Conservation (phyloP, 2,329 filamentous ascomycete genomes). For the Claviceps monticola region DNA sequence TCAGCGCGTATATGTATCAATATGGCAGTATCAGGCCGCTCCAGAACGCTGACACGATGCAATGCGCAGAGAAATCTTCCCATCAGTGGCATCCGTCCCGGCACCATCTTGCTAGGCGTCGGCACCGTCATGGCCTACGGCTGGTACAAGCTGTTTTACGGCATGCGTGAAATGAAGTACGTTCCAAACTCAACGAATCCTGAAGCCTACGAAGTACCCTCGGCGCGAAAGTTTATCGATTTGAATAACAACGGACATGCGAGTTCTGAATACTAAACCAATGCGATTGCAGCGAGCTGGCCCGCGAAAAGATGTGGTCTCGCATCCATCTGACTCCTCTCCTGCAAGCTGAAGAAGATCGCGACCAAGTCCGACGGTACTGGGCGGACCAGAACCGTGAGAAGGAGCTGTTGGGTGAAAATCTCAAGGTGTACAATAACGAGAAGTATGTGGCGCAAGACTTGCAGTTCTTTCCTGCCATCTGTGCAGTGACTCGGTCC, state of each 20-base stretch:
- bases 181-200: conserved; percentile 16
- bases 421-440: conserved; percentile 74
- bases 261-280: not conserved
- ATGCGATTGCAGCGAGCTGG: conserved; percentile 55
- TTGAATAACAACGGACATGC: too few relatives aligned
- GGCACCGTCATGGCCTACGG: conserved; percentile 74
- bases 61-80: conserved; percentile 69
- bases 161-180: conserved; percentile 84
- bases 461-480: not conserved
- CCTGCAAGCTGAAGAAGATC: conserved; percentile 91
- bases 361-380: conserved; percentile 80
- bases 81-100: conserved; percentile 75
- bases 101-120: conserved; percentile 62
- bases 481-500: too few relatives aligned
- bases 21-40: too few relatives aligned
- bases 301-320: conserved; percentile 95
- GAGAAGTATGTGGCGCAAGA: conserved; percentile 51
- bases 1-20: not conserved
- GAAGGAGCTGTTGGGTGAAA: conserved; percentile 75
- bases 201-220: too few relatives aligned
- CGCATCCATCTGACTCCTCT: conserved; percentile 89
- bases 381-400: conserved; percentile 79
- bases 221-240: not conserved
- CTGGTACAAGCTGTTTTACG: conserved; percentile 73
- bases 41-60: not conserved